These are phyloP conservation scores for Thielaviopsis musarum DNA, from an alignment of 2,329 filamentous ascomycete genomes.

Conservation along the genomic window DNA sequence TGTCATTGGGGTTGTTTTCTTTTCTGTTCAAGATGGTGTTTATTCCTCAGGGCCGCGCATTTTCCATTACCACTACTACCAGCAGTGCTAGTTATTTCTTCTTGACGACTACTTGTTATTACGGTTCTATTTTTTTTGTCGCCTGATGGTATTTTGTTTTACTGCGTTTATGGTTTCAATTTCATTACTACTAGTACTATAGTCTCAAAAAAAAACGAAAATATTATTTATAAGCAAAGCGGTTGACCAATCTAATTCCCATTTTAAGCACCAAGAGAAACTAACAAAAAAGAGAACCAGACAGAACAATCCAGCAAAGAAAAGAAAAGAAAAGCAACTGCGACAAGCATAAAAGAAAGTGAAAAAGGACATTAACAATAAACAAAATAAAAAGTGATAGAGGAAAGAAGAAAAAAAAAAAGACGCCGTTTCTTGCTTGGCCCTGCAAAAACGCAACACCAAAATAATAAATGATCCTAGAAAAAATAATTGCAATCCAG, in stretches of 20 bases:
- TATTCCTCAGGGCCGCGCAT: background rate
- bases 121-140: background rate
- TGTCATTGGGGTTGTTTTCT: background rate
- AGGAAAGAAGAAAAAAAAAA: no score
- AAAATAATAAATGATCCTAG: no score
- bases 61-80: background rate
- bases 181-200: no score
- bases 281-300: slow-evolving; percentile 4
- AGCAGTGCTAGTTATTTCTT: background rate
- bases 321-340: slow-evolving; percentile 9
- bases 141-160: background rate
- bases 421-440: no score
- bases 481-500: no score
- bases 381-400: no score
- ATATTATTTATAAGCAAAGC: background rate
- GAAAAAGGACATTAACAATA: background rate
- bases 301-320: background rate
- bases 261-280: background rate
- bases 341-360: slow-evolving; percentile 13
- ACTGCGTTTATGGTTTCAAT: no score
- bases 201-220: background rate
- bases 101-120: background rate
- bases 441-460: no score
- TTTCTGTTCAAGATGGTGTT: background rate
- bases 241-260: background rate